These are phyloP conservation scores for Boletellus emodensis DNA, from an alignment of 768 basidiomycete species.

Conservation along the genomic window DNA sequence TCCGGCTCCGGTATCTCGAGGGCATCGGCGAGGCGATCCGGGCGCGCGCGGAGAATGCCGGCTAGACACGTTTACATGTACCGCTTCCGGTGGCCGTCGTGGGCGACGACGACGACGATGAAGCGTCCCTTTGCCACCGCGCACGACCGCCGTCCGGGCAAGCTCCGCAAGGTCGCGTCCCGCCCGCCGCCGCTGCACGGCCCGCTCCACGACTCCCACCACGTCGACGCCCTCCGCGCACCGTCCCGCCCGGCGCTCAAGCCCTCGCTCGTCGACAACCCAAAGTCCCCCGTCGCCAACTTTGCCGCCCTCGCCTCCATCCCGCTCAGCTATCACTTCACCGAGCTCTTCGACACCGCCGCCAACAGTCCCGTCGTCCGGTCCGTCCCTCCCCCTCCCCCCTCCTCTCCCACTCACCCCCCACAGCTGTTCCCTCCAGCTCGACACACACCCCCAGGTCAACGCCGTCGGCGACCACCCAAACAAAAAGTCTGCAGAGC, in stretches of 20 bases:
- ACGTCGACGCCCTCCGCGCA: constrained; percentile 27
- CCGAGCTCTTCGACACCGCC: constrained; percentile 12
- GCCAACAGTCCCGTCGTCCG: constrained; percentile 17
- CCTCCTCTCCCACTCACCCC: constrained; percentile 2
- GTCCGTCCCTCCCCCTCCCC: constrained; percentile 8
- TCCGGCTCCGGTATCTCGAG: constrained; percentile 71
- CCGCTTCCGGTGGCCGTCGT: no score
- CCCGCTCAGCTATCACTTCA: constrained; percentile 15
- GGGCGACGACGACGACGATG: background rate
- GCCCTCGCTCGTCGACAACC: constrained; percentile 36
- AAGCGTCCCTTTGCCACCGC: constrained; percentile 11
- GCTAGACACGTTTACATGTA: background rate
- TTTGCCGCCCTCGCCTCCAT: constrained; percentile 21
- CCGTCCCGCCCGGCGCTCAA: constrained; percentile 22
- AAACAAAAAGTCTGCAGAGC: constrained; percentile 61
- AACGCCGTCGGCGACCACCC: constrained; percentile 59
- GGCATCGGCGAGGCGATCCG: constrained; percentile 45
- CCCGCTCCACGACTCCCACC: constrained; percentile 35
- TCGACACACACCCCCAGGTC: constrained; percentile 35
- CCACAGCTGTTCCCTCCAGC: constrained; percentile 21
- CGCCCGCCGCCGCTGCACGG: constrained; percentile 15
- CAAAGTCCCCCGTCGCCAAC: constrained; percentile 52
- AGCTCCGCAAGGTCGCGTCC: constrained; percentile 11
- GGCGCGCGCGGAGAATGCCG: constrained; percentile 21
- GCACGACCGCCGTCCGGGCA: constrained; percentile 14